phyloP scores from a whole-genome alignment of 148 eudicot genomes.

The Rhododendron mucronatum region DNA sequence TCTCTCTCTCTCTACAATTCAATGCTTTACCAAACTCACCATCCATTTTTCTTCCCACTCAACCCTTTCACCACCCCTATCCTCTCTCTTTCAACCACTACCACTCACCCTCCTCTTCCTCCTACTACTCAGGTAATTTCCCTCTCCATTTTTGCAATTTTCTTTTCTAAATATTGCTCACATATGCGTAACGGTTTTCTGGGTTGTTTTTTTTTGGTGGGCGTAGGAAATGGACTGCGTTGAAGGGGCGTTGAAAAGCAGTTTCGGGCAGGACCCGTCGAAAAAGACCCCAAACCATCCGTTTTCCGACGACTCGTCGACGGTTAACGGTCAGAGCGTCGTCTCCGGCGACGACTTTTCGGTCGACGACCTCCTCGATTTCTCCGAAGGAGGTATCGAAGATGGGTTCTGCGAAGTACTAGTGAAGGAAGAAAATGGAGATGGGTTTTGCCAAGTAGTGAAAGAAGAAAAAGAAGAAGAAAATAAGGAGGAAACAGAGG shows the following conservation, averaged over 20 bases:
- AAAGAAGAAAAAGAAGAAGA: not conserved
- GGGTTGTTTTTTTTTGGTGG: not conserved
- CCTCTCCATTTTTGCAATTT: not conserved
- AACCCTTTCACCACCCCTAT: constrained; percentile 20
- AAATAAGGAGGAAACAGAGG: not conserved
- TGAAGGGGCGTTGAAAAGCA: constrained; percentile 31
- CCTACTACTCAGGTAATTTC: constrained; percentile 6
- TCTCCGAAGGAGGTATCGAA: constrained; percentile 19
- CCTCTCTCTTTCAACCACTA: not conserved
- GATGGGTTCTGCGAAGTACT: constrained; percentile 9
- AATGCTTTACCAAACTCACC: constrained; percentile 72
- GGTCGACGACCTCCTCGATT: constrained; percentile 50
- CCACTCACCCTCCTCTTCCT: not conserved
- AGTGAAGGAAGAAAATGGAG: not conserved
- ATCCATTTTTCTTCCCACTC: constrained; percentile 26
- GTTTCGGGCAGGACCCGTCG: constrained; percentile 20
- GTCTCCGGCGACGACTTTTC: constrained; percentile 35
- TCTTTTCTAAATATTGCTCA: not conserved
- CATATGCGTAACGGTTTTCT: constrained; percentile 5
- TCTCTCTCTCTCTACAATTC: constrained; percentile 24
- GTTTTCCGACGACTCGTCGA: constrained; percentile 9
- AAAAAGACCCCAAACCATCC: constrained; percentile 1
- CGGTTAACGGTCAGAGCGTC: constrained; percentile 15
- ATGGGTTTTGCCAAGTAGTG: not conserved
- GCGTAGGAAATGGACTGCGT: constrained; percentile 31